Percentiles rank a stretch among this genome's conserved stretches.
Conservation (phyloP, 768 basidiomycete species). For the Leucocoprinus birnbaumii region DNA sequence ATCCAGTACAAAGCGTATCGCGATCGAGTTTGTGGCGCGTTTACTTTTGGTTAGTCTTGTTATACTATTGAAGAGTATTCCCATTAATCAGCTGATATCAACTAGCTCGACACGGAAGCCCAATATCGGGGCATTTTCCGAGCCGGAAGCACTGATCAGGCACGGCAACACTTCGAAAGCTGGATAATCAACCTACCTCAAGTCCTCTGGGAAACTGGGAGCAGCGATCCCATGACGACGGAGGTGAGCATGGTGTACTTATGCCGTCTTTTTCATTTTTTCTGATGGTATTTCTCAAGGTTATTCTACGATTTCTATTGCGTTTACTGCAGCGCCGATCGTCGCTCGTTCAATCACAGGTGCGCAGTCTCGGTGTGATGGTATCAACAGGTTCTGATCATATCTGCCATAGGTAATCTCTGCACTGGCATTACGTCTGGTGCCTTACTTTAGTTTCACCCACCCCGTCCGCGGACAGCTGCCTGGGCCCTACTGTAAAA, state of each 20-base stretch:
- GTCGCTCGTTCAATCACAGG: slow-evolving; percentile 39
- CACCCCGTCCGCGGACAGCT: slow-evolving; percentile 76
- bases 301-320: slow-evolving; percentile 62
- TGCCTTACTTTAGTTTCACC: slow-evolving; percentile 76
- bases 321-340: slow-evolving; percentile 56
- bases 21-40: slow-evolving; percentile 74
- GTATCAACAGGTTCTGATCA: not conserved
- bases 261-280: not conserved
- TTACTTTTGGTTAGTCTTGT: slow-evolving; percentile 57
- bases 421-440: slow-evolving; percentile 55
- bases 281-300: slow-evolving; percentile 25
- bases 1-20: slow-evolving; percentile 61
- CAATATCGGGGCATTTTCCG: slow-evolving; percentile 51
- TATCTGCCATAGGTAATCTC: slow-evolving; percentile 24
- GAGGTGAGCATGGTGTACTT: slow-evolving; percentile 44
- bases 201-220: slow-evolving; percentile 81
- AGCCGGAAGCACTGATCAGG: slow-evolving; percentile 23
- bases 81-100: slow-evolving; percentile 4
- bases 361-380: slow-evolving; percentile 24
- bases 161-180: slow-evolving; percentile 38
- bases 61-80: not conserved
- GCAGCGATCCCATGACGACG: slow-evolving; percentile 48
- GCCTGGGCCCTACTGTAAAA: slow-evolving; percentile 72
- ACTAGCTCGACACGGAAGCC: slow-evolving; percentile 59
- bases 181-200: slow-evolving; percentile 82